Evolutionary conservation across 2,329 filamentous ascomycete species (phyloP).

Genomic region (Monosporascus sp.): DNA sequence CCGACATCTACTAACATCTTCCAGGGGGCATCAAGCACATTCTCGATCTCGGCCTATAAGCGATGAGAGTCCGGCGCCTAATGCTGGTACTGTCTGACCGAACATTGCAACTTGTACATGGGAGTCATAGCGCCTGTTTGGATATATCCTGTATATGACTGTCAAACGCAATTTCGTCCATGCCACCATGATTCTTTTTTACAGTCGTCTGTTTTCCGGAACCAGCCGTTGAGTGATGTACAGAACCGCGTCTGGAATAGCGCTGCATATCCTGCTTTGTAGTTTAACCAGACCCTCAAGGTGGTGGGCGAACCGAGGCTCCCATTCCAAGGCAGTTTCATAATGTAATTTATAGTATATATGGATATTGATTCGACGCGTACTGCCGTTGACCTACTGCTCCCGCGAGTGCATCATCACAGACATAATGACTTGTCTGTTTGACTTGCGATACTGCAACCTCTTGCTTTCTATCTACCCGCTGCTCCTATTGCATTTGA

Average conservation of each 20-base stretch:
- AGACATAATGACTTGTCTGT: background rate
- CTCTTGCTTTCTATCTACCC: too few relatives aligned
- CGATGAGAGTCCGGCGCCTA: background rate
- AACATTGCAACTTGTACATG: too few relatives aligned
- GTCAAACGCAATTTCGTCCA: too few relatives aligned
- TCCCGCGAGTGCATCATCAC: background rate
- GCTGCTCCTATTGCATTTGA: too few relatives aligned
- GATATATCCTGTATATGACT: too few relatives aligned
- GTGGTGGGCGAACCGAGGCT: background rate
- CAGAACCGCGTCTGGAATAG: too few relatives aligned
- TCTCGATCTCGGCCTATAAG: constrained; percentile 5
- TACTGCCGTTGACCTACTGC: background rate
- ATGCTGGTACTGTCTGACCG: too few relatives aligned
- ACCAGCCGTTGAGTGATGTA: too few relatives aligned
- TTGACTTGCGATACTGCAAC: background rate
- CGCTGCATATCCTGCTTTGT: too few relatives aligned
- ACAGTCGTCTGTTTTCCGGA: too few relatives aligned
- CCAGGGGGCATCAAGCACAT: constrained; percentile 7
- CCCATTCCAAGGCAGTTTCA: background rate
- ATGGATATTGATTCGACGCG: background rate
- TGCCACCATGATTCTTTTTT: too few relatives aligned
- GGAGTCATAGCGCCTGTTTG: too few relatives aligned
- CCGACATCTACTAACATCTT: background rate
- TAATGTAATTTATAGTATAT: constrained; percentile 1
- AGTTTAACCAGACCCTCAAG: background rate